Percentiles rank a stretch among this genome's conserved stretches.
These are phyloP conservation scores for Carallia pectinifolia DNA, from an alignment of 345 rosid genomes.

Conservation along the genomic window DNA sequence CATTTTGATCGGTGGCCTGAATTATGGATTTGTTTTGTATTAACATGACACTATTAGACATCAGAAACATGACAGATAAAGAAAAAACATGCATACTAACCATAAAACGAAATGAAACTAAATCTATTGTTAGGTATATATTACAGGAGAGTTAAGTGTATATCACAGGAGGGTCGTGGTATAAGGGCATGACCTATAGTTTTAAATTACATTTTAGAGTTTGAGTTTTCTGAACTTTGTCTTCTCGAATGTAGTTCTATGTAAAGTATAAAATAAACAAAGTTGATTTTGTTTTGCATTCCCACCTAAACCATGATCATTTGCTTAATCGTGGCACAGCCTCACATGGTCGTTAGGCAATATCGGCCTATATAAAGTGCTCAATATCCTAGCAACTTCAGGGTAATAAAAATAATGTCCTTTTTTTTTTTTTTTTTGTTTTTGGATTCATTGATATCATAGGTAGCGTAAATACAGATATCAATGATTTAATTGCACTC, in stretches of 20 bases:
- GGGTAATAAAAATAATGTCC: slow-evolving; percentile 21
- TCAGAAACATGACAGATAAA: no score
- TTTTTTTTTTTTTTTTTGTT: background rate
- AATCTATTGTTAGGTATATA: no score
- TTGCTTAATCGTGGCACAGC: background rate
- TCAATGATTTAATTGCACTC: no score
- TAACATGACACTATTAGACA: no score
- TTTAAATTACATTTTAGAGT: background rate
- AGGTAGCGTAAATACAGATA: no score
- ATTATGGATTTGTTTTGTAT: no score
- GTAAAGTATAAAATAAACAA: background rate
- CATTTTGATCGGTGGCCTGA: no score
- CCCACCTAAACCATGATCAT: slow-evolving; percentile 31
- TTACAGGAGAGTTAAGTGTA: background rate
- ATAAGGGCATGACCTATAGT: background rate
- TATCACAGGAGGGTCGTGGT: background rate
- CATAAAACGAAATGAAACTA: no score
- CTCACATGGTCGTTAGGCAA: background rate
- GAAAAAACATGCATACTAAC: no score
- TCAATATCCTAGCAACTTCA: slow-evolving; percentile 19
- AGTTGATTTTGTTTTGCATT: slow-evolving; percentile 1
- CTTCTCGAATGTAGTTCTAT: background rate
- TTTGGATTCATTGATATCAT: no score
- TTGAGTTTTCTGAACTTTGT: slow-evolving; percentile 5
- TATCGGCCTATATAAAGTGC: background rate